phyloP scores from a whole-genome alignment of 352 stramenopile species.

The Globisporangium takayamanum region DNA sequence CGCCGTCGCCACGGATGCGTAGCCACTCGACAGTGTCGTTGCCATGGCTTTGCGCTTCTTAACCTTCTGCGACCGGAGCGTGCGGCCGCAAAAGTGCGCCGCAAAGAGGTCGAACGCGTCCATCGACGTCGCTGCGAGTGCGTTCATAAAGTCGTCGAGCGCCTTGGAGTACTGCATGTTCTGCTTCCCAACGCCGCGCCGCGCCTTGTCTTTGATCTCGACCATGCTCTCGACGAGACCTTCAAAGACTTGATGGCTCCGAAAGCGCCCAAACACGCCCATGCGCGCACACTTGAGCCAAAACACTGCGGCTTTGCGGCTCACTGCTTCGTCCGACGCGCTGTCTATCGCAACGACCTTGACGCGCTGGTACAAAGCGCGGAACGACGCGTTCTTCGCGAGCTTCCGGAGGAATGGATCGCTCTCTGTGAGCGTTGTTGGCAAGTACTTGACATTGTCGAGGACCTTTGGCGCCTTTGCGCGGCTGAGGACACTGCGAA shows the following conservation, averaged over 20 bases:
- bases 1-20: not conserved
- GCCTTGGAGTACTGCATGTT: constrained; percentile 78
- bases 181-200: constrained; percentile 73
- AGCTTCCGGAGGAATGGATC: constrained; percentile 75
- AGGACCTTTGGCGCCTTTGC: constrained; percentile 65
- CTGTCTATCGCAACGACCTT: constrained; percentile 19
- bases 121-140: constrained; percentile 50
- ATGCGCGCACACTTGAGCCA: constrained; percentile 71
- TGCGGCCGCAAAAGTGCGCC: constrained; percentile 64
- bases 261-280: constrained; percentile 67
- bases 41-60: constrained; percentile 36
- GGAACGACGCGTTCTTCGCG: constrained; percentile 70
- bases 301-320: constrained; percentile 28
- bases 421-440: constrained; percentile 67
- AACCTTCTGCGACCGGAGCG: constrained; percentile 65
- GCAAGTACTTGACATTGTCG: constrained; percentile 77
- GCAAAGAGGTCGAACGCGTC: constrained; percentile 78
- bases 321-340: constrained; percentile 22
- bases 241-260: constrained; percentile 67
- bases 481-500: constrained; percentile 68
- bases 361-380: constrained; percentile 55
- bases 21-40: not conserved
- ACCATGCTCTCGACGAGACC: constrained; percentile 75
- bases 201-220: constrained; percentile 77
- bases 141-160: constrained; percentile 71